phyloP scores from a whole-genome alignment of 129 eudicot species.

The Helianthus annuus region DNA sequence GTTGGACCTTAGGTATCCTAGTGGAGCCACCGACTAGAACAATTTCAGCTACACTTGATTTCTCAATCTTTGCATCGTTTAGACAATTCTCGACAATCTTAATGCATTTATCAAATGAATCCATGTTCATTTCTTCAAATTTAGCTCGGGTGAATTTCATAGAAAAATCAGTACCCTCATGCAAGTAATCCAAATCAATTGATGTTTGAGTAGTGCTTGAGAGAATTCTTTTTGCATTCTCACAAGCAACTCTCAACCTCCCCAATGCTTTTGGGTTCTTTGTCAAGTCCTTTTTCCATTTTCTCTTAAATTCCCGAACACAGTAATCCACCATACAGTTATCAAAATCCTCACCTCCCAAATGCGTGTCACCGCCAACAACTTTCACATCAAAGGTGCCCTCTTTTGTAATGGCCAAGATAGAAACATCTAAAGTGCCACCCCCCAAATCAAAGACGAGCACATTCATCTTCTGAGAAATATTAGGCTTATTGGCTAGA shows the following conservation, averaged over 20 bases:
- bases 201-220: slow-evolving; percentile 25
- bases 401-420: slow-evolving; percentile 11
- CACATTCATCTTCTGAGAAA: slow-evolving; percentile 6
- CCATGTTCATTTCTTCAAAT: slow-evolving; percentile 21
- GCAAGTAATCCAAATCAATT: slow-evolving; percentile 25
- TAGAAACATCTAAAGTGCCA: slow-evolving; percentile 39
- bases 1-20: slow-evolving; percentile 28
- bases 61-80: background rate
- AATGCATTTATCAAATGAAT: slow-evolving; percentile 14
- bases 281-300: slow-evolving; percentile 11
- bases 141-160: slow-evolving; percentile 24
- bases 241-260: slow-evolving; percentile 31
- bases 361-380: slow-evolving; percentile 33
- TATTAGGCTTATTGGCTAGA: slow-evolving; percentile 8
- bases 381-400: slow-evolving; percentile 26
- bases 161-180: slow-evolving; percentile 17
- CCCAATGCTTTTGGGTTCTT: slow-evolving; percentile 16
- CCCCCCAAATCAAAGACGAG: slow-evolving; percentile 35
- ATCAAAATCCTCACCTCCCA: slow-evolving; percentile 35
- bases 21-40: slow-evolving; percentile 36
- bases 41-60: slow-evolving; percentile 12
- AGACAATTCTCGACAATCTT: slow-evolving; percentile 16
- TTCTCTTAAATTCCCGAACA: slow-evolving; percentile 13
- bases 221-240: slow-evolving; percentile 23
- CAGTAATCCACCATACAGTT: slow-evolving; percentile 24